Evolutionary conservation across 192 early-diverging fungal species (phyloP).

Genomic region (Kickxella alabastrina): DNA sequence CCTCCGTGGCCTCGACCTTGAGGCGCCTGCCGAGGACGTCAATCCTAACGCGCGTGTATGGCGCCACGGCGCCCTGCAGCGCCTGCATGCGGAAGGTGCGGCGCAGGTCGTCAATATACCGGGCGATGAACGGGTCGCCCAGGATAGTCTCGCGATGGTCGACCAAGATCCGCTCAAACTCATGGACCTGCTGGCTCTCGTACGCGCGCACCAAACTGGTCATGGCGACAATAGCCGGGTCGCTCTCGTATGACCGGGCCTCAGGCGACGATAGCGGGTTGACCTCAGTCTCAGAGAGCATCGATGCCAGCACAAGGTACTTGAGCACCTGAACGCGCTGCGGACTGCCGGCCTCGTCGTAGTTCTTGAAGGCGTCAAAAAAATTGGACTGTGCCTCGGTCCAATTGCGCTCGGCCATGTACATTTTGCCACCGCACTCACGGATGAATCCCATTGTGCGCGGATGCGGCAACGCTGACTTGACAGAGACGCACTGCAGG

Average conservation of each 20-base stretch:
- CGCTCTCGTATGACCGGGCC: slow-evolving; percentile 93
- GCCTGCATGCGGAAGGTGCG: slow-evolving; percentile 93
- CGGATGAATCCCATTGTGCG: slow-evolving; percentile 95
- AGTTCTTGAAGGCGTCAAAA: slow-evolving; percentile 97
- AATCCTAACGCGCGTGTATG: slow-evolving; percentile 90
- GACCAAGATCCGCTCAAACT: slow-evolving; percentile 83
- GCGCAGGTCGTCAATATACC: slow-evolving; percentile 88
- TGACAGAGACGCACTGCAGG: slow-evolving; percentile 80
- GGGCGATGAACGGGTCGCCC: slow-evolving; percentile 84
- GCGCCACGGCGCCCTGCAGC: slow-evolving; percentile 75
- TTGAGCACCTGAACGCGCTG: slow-evolving; percentile 92
- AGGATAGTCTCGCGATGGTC: slow-evolving; percentile 71
- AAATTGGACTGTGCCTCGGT: slow-evolving; percentile 88
- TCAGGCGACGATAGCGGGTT: slow-evolving; percentile 98
- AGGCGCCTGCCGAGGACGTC: slow-evolving; percentile 77
- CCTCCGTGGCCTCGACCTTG: slow-evolving; percentile 70
- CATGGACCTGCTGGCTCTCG: slow-evolving; percentile 79
- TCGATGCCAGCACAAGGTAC: slow-evolving; percentile 93
- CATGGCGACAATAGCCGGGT: slow-evolving; percentile 90
- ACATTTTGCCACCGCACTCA: slow-evolving; percentile 98
- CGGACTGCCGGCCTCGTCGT: slow-evolving; percentile 92
- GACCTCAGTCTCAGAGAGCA: slow-evolving; percentile 93
- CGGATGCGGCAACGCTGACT: slow-evolving; percentile 94
- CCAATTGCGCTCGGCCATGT: slow-evolving; percentile 93
- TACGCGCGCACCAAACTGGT: slow-evolving; percentile 87